Percentiles rank a stretch among this genome's conserved stretches.
These are phyloP conservation scores for Macaranga tanarius DNA, from an alignment of 441 rosid genomes.

Conservation along the genomic window DNA sequence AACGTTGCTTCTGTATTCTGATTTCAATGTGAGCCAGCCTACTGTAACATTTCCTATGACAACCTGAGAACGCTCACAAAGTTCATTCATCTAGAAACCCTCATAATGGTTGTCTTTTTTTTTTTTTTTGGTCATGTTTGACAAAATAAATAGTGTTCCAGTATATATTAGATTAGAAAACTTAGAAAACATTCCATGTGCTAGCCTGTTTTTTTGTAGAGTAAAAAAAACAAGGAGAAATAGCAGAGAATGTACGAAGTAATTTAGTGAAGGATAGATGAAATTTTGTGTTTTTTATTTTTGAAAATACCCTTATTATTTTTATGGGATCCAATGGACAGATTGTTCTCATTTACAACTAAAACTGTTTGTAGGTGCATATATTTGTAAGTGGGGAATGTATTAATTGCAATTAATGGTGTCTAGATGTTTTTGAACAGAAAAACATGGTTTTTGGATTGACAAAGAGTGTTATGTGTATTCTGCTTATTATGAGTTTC, in stretches of 20 bases:
- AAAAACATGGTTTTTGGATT: not conserved
- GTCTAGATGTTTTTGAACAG: not conserved
- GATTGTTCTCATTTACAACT: not conserved
- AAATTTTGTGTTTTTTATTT: not conserved
- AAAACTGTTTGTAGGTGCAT: not conserved
- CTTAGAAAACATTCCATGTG: not conserved
- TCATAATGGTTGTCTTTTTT: not conserved
- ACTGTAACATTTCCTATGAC: not conserved
- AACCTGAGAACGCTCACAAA: not conserved
- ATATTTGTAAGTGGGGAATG: not conserved
- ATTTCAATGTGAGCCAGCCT: constrained; percentile 8
- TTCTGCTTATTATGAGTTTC: constrained; percentile 23
- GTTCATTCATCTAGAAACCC: not conserved
- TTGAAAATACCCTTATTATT: not conserved
- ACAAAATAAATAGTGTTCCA: not conserved
- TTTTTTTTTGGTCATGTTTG: not conserved
- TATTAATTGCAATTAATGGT: not conserved
- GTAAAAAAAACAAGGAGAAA: not conserved
- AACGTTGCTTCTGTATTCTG: not conserved
- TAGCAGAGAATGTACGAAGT: not conserved
- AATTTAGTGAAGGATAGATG: not conserved
- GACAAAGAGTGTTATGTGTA: not conserved
- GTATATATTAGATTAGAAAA: not conserved
- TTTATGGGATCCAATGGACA: not conserved
- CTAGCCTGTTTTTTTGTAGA: not conserved